Percentiles rank a stretch among this genome's conserved stretches.
Conservation (phyloP, 78 protist genomes). For the Cyanophora paradoxa region DNA sequence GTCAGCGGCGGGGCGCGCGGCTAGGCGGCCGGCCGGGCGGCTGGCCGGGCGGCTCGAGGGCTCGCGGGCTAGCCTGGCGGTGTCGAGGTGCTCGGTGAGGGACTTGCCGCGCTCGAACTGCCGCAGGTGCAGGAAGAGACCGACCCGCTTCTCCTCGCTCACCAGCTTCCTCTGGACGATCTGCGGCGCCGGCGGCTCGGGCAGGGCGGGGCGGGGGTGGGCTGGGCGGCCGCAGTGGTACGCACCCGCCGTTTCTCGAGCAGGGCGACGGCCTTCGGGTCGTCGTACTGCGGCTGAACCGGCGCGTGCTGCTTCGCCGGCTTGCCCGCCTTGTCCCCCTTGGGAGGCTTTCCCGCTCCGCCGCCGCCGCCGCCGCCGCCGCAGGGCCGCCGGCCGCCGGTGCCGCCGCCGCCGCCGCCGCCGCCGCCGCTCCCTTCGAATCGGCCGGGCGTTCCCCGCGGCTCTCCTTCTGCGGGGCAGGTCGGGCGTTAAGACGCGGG, state of each 20-base stretch:
- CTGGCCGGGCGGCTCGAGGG: constrained; percentile 60
- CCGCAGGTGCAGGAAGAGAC: constrained; percentile 65
- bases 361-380: constrained; percentile 1
- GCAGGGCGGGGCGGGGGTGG: too few species aligned
- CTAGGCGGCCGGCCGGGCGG: constrained; percentile 43
- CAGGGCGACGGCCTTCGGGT: neutral
- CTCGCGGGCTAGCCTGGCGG: neutral
- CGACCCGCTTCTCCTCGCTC: constrained; percentile 23
- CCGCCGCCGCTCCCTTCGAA: neutral
- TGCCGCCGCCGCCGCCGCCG: neutral
- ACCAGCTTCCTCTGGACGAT: neutral
- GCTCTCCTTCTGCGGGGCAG: too few species aligned
- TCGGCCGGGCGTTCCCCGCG: too few species aligned
- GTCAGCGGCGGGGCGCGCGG: too few species aligned
- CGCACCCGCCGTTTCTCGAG: constrained; percentile 3
- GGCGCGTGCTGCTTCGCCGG: neutral
- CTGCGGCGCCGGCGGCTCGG: too few species aligned
- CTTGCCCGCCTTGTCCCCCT: neutral
- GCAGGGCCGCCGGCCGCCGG: neutral
- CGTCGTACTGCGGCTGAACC: constrained; percentile 8
- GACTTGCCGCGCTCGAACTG: constrained; percentile 47
- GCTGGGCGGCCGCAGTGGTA: too few species aligned
- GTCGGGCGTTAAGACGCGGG: too few species aligned
- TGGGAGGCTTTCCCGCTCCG: neutral
- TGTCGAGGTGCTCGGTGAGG: too few species aligned